Evolutionary conservation across 306 rosid species (phyloP).

Genomic region (Cercis canadensis): DNA sequence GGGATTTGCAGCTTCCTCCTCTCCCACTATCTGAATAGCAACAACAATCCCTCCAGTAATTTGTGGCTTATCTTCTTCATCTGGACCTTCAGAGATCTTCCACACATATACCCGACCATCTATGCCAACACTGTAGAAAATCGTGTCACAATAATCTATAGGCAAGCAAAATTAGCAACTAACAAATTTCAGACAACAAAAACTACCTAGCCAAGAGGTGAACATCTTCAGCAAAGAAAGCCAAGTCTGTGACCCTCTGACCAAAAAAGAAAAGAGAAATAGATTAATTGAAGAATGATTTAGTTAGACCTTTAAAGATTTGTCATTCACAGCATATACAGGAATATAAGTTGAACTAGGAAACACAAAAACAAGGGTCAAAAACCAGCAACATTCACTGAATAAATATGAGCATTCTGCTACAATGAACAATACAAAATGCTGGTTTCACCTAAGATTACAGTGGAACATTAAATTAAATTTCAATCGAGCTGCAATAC

Average conservation of each 20-base stretch:
- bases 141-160: slow-evolving; percentile 36
- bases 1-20: slow-evolving; percentile 82
- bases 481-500: slow-evolving; percentile 26
- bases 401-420: slow-evolving; percentile 6
- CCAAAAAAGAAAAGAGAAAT: slow-evolving; percentile 35
- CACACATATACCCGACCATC: slow-evolving; percentile 93
- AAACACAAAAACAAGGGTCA: neutral
- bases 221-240: slow-evolving; percentile 99
- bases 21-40: slow-evolving; percentile 79
- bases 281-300: slow-evolving; percentile 28
- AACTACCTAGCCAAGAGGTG: slow-evolving; percentile 95
- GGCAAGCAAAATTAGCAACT: slow-evolving; percentile 12
- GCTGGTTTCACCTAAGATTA: slow-evolving; percentile 25
- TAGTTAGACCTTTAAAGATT: neutral
- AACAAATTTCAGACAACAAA: slow-evolving; percentile 25
- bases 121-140: slow-evolving; percentile 77
- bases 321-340: slow-evolving; percentile 13
- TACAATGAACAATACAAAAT: slow-evolving; percentile 20
- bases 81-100: slow-evolving; percentile 96
- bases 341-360: neutral
- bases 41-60: slow-evolving; percentile 80
- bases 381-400: slow-evolving; percentile 21
- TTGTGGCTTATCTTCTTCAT: slow-evolving; percentile 88
- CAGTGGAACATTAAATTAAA: slow-evolving; percentile 14
- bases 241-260: slow-evolving; percentile 99